These are phyloP conservation scores for Pseudomonodictys pantanalensis DNA, from an alignment of 495 filamentous ascomycete species.

Conservation along the genomic window DNA sequence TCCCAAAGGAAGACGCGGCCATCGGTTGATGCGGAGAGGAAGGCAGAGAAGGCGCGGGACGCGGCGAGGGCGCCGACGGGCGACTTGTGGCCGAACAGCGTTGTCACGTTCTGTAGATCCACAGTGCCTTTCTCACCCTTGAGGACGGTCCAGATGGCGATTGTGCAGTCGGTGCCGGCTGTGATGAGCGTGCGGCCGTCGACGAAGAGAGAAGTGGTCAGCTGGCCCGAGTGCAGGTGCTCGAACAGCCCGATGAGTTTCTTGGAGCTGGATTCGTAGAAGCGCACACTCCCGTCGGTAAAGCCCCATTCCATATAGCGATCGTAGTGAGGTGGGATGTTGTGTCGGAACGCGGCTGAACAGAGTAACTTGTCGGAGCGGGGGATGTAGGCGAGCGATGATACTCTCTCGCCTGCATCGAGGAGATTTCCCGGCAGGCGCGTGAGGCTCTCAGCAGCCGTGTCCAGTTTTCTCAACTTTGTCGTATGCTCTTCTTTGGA, in stretches of 20 bases:
- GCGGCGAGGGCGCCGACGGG: slow-evolving; percentile 78
- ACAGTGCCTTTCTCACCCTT: slow-evolving; percentile 59
- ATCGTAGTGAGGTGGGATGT: slow-evolving; percentile 82
- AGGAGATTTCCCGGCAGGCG: slow-evolving; percentile 78
- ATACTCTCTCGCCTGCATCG: slow-evolving; percentile 75
- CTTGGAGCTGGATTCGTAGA: slow-evolving; percentile 75
- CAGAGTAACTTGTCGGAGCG: slow-evolving; percentile 83
- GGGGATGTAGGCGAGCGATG: slow-evolving; percentile 70
- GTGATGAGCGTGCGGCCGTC: slow-evolving; percentile 90
- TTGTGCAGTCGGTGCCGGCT: slow-evolving; percentile 83
- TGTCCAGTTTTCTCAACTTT: slow-evolving; percentile 70
- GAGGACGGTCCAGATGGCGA: slow-evolving; percentile 74
- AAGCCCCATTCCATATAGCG: slow-evolving; percentile 97
- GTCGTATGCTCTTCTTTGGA: slow-evolving; percentile 61
- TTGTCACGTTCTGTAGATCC: slow-evolving; percentile 75
- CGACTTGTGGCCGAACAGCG: slow-evolving; percentile 83
- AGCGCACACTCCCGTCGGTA: slow-evolving; percentile 85
- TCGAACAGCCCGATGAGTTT: slow-evolving; percentile 82
- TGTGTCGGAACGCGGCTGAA: slow-evolving; percentile 75
- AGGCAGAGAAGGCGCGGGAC: slow-evolving; percentile 79
- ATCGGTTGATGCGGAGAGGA: slow-evolving; percentile 77
- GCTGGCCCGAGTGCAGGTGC: slow-evolving; percentile 83
- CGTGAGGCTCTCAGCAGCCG: slow-evolving; percentile 70
- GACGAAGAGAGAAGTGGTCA: slow-evolving; percentile 76
- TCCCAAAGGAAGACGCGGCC: slow-evolving; percentile 89